Conservation (phyloP, 306 rosid genomes). For the Lupinus albus region DNA sequence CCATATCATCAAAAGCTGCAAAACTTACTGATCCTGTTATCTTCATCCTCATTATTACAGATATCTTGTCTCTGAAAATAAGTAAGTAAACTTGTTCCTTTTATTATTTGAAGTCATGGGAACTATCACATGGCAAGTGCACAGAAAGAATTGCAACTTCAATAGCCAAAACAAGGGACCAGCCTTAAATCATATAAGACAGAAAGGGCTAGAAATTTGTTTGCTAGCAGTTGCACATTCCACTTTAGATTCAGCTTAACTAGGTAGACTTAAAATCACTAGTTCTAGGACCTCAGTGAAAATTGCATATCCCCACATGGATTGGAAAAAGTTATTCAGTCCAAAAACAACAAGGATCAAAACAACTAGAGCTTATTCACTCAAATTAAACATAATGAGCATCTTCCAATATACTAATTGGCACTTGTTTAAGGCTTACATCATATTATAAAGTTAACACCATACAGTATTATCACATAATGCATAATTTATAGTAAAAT, state of each 20-base stretch:
- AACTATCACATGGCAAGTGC: slow-evolving; percentile 1
- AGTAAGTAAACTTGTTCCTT: slow-evolving; percentile 3
- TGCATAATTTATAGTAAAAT: slow-evolving; percentile 31
- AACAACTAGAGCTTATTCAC: slow-evolving; percentile 24
- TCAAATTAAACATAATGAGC: slow-evolving; percentile 34
- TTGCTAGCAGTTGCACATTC: slow-evolving; percentile 30
- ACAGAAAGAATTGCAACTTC: slow-evolving; percentile 11
- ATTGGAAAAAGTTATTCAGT: slow-evolving; percentile 16
- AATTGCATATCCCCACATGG: slow-evolving; percentile 2
- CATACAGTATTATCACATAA: slow-evolving; percentile 37
- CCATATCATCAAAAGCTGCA: not conserved
- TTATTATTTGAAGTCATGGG: not conserved
- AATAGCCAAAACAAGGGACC: slow-evolving; percentile 18
- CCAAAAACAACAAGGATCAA: slow-evolving; percentile 19
- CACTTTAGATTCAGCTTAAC: slow-evolving; percentile 29
- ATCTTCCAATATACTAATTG: slow-evolving; percentile 40
- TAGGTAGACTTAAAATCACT: slow-evolving; percentile 12
- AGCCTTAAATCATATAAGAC: slow-evolving; percentile 24
- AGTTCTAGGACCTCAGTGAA: slow-evolving; percentile 21
- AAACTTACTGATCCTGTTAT: slow-evolving; percentile 3
- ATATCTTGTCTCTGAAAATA: slow-evolving; percentile 5
- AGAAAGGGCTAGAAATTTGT: slow-evolving; percentile 8
- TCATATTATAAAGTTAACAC: slow-evolving; percentile 42
- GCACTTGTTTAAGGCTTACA: slow-evolving; percentile 43
- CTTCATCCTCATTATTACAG: slow-evolving; percentile 1